Percentiles rank a stretch among this genome's conserved stretches.
These are phyloP conservation scores for Lyophyllum decastes DNA, from an alignment of 768 basidiomycete genomes.

Conservation along the genomic window DNA sequence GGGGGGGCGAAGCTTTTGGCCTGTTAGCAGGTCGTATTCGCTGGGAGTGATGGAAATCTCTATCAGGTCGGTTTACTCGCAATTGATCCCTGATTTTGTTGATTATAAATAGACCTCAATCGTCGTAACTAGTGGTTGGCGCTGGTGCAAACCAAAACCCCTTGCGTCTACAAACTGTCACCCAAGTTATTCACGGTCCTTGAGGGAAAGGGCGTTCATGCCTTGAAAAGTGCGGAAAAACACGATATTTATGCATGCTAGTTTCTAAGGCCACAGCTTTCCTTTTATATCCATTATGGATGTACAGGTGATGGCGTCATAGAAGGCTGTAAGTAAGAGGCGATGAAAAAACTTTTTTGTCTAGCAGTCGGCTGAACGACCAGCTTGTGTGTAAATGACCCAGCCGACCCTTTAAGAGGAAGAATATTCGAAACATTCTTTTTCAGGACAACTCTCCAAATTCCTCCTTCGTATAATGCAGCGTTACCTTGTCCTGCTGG, in stretches of 20 bases:
- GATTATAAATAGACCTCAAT: conserved; percentile 4
- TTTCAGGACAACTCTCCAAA: background rate
- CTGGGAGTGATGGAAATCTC: conserved; percentile 68
- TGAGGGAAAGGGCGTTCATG: no score
- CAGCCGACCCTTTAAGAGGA: background rate
- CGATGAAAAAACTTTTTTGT: conserved; percentile 28
- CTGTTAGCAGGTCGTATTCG: conserved; percentile 59
- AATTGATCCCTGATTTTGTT: background rate
- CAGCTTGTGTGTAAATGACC: background rate
- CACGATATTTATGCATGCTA: no score
- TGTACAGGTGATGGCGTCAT: no score
- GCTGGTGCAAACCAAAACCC: no score
- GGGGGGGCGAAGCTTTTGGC: background rate
- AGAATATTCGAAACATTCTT: background rate
- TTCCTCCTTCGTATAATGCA: conserved; percentile 9
- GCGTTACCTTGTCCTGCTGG: conserved; percentile 24
- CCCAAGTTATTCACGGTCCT: no score
- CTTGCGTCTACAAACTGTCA: no score
- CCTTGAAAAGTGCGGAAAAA: no score
- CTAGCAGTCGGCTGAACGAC: background rate
- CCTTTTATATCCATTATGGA: no score
- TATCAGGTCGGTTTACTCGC: conserved; percentile 51
- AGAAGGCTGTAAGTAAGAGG: no score
- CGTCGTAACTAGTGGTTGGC: no score
- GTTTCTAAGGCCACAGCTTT: no score